These are phyloP conservation scores for Colletotrichum gloeosporioides DNA, from an alignment of 2,329 filamentous ascomycete species.

Conservation along the genomic window DNA sequence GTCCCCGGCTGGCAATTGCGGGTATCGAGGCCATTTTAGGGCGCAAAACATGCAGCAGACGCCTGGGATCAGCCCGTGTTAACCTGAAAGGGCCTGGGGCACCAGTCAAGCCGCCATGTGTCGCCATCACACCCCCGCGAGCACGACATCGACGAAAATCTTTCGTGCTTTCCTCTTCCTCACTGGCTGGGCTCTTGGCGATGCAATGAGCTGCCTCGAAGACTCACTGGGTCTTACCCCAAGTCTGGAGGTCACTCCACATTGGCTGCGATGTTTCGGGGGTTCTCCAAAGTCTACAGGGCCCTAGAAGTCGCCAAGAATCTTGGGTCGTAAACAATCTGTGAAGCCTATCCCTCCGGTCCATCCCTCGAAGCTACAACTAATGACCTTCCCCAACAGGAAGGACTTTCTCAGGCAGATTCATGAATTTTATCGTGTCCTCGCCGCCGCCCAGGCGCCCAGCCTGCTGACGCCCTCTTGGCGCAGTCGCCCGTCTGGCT, in stretches of 20 bases:
- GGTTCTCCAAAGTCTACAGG: background rate
- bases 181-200: background rate
- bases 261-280: background rate
- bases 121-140: constrained; percentile 16
- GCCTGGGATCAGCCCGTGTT: background rate
- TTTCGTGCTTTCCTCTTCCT: background rate
- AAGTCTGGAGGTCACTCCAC: background rate
- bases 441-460: constrained; percentile 8
- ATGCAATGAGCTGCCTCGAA: background rate
- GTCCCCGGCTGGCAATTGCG: background rate
- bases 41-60: background rate
- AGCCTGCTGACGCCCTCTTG: constrained; percentile 18
- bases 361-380: background rate
- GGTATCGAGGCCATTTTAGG: background rate
- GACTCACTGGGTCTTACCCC: background rate
- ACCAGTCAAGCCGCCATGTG: background rate
- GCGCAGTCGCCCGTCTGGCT: background rate
- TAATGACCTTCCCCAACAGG: constrained; percentile 14
- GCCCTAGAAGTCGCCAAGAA: background rate
- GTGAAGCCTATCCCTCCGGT: background rate
- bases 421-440: background rate
- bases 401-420: background rate
- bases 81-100: background rate
- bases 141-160: constrained; percentile 13
- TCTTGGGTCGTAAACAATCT: background rate